Evolutionary conservation across 768 basidiomycete species (phyloP).

Genomic region (Mycena vulgaris): DNA sequence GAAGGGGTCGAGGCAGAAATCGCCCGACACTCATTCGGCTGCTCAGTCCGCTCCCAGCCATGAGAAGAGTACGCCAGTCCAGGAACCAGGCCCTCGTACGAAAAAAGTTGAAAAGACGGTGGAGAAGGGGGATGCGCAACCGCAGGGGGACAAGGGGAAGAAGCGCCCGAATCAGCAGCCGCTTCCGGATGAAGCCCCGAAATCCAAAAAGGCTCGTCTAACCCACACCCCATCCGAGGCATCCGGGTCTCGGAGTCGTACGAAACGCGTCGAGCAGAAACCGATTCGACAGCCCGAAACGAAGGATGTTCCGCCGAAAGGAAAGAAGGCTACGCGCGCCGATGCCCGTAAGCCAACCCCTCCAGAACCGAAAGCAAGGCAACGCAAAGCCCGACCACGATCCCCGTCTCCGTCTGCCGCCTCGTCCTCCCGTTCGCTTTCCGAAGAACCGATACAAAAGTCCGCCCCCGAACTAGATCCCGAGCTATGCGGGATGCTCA

Average conservation of each 20-base stretch:
- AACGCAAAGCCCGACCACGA: conserved; percentile 27
- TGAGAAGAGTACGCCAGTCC: background rate
- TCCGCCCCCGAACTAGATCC: conserved; percentile 47
- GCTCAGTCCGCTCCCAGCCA: background rate
- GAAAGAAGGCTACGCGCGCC: conserved; percentile 17
- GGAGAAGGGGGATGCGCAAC: conserved; percentile 8
- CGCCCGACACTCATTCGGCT: background rate
- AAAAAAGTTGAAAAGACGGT: conserved; percentile 3
- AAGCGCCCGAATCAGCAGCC: conserved; percentile 28
- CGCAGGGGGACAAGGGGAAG: conserved; percentile 37
- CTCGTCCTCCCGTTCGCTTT: conserved; percentile 14
- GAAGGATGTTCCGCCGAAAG: conserved; percentile 21
- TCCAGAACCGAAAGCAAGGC: conserved; percentile 10
- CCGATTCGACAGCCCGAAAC: conserved; percentile 7
- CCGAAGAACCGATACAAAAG: conserved; percentile 27
- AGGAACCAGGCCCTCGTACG: background rate
- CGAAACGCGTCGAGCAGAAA: conserved; percentile 20
- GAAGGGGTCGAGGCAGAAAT: conserved; percentile 5
- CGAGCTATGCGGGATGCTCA: conserved; percentile 76
- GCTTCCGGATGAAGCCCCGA: conserved; percentile 26
- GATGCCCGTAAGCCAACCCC: conserved; percentile 12
- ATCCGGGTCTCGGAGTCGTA: conserved; percentile 23
- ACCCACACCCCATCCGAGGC: background rate
- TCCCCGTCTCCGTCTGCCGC: conserved; percentile 25
- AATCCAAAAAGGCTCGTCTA: conserved; percentile 35